Evolutionary conservation across 345 rosid species (phyloP).

Genomic region (Anastatica hierochuntica): DNA sequence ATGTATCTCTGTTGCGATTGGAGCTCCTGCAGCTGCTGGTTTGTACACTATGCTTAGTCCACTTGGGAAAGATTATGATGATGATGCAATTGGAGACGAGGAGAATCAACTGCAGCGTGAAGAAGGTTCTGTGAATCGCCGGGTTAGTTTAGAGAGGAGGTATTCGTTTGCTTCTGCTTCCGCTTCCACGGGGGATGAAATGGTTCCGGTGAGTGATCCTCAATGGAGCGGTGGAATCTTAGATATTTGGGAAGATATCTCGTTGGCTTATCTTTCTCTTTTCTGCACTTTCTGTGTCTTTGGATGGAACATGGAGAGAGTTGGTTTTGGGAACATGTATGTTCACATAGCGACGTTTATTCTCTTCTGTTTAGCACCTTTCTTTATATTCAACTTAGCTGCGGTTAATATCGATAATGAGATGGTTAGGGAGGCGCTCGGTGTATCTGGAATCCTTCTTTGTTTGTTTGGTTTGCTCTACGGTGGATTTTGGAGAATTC

Average conservation of each 20-base stretch:
- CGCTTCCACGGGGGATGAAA: constrained; percentile 23
- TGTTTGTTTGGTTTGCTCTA: constrained; percentile 76
- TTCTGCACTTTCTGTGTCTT: constrained; percentile 84
- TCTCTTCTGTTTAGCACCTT: constrained; percentile 84
- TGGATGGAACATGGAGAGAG: constrained; percentile 97
- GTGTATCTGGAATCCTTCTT: constrained; percentile 60
- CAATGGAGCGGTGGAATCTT: constrained; percentile 83
- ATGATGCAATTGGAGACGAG: constrained; percentile 44
- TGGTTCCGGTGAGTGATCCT: constrained; percentile 40
- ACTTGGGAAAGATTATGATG: constrained; percentile 75
- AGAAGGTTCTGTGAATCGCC: constrained; percentile 22
- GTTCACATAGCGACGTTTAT: constrained; percentile 84
- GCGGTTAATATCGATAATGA: constrained; percentile 68
- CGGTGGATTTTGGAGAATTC: constrained; percentile 98
- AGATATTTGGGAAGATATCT: constrained; percentile 82
- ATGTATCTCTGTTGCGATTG: constrained; percentile 76
- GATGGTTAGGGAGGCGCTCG: constrained; percentile 47
- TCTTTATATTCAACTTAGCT: constrained; percentile 85
- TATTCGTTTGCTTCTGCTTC: constrained; percentile 51
- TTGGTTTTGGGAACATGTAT: constrained; percentile 93
- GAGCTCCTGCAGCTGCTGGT: constrained; percentile 80
- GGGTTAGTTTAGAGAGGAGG: constrained; percentile 40
- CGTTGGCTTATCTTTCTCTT: constrained; percentile 71
- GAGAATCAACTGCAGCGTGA: constrained; percentile 42
- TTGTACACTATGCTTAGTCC: constrained; percentile 70